Conservation (phyloP, 768 basidiomycete genomes). For the Candolleomyces eurysporus region DNA sequence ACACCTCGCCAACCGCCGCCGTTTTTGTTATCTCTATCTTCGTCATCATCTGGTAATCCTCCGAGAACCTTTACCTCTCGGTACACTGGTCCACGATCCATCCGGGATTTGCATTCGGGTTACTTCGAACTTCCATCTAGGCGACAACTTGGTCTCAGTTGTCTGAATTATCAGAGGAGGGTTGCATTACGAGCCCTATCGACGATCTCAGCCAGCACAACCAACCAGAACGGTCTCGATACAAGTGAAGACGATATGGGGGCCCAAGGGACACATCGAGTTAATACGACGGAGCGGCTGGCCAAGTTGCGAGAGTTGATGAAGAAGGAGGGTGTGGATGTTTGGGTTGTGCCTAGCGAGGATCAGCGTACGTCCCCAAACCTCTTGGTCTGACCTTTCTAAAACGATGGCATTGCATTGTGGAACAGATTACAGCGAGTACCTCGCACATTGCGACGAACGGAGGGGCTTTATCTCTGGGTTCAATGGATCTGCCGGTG, state of each 20-base stretch:
- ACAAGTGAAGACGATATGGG: constrained; percentile 26
- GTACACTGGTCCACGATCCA: neutral
- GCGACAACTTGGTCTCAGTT: neutral
- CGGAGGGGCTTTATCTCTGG: constrained; percentile 88
- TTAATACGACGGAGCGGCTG: constrained; percentile 65
- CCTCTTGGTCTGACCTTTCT: neutral
- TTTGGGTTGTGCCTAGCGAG: constrained; percentile 84
- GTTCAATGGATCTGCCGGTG: constrained; percentile 92
- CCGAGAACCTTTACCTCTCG: neutral
- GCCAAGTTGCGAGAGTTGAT: constrained; percentile 67
- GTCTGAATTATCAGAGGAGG: neutral
- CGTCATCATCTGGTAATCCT: neutral
- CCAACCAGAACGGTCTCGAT: neutral
- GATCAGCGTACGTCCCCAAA: constrained; percentile 75
- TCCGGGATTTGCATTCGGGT: too few species aligned
- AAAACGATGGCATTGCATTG: neutral
- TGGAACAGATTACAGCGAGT: constrained; percentile 78
- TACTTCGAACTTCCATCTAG: too few species aligned
- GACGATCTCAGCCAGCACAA: neutral
- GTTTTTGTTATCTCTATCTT: neutral
- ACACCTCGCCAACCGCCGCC: neutral
- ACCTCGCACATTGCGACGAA: constrained; percentile 80
- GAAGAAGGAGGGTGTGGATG: constrained; percentile 58
- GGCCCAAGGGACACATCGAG: constrained; percentile 38
- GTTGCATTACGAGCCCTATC: neutral